Evolutionary conservation across 305 asterid genomes (phyloP).

Genomic region (Euphrasia arctica): DNA sequence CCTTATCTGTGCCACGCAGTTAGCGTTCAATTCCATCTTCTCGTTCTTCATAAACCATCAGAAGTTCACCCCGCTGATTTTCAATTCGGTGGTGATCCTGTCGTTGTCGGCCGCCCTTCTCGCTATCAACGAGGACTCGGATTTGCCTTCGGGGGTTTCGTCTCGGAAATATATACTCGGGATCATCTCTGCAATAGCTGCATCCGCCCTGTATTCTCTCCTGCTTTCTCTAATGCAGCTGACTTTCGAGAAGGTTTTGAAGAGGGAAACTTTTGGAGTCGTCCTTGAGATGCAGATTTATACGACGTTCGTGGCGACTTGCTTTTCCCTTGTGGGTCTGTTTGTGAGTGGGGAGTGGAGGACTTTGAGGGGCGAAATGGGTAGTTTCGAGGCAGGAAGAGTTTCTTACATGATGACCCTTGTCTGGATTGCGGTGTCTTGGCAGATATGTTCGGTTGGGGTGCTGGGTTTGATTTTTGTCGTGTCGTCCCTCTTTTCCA

Average conservation of each 20-base stretch:
- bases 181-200: conserved; percentile 57
- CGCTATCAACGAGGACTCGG: conserved; percentile 69
- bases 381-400: too few relatives aligned
- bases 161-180: conserved; percentile 55
- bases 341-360: conserved; percentile 72
- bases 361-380: neutral
- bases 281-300: conserved; percentile 89
- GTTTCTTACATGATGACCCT: too few relatives aligned
- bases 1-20: conserved; percentile 26
- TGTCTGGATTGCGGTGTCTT: too few relatives aligned
- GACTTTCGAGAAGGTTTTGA: conserved; percentile 69
- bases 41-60: conserved; percentile 74
- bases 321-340: conserved; percentile 43
- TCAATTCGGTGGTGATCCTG: conserved; percentile 75
- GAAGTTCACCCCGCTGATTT: conserved; percentile 58
- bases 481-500: too few relatives aligned
- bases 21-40: conserved; percentile 73
- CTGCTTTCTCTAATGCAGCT: conserved; percentile 83
- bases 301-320: conserved; percentile 65
- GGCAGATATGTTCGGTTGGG: too few relatives aligned
- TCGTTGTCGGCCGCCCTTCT: conserved; percentile 66
- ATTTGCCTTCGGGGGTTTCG: conserved; percentile 35
- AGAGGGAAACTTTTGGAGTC: conserved; percentile 74
- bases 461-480: too few relatives aligned
- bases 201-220: conserved; percentile 79